Percentiles rank a stretch among this genome's conserved stretches.
These are phyloP conservation scores for Ulota crispa DNA, from an alignment of 225 moss, liverwort and hornwort genomes.

Conservation along the genomic window DNA sequence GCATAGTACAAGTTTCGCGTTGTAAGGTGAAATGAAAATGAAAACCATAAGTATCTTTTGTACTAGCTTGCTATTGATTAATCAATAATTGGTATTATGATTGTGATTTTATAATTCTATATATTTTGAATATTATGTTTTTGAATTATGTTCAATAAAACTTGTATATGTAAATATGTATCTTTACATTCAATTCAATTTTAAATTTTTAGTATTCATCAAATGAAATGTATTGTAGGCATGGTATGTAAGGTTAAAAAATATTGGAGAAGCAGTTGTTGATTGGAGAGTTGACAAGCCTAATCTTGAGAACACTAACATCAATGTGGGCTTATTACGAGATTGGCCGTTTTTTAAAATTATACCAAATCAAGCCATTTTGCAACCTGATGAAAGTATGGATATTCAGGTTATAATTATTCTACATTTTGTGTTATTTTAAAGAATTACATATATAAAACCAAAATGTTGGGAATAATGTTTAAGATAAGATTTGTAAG, in stretches of 20 bases:
- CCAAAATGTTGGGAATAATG: rapidly evolving
- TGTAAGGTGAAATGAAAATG: conserved; percentile 62
- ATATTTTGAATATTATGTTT: no score
- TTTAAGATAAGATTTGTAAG: no score
- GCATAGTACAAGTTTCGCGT: conserved; percentile 56
- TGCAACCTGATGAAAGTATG: conserved; percentile 44
- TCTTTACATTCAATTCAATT: not conserved
- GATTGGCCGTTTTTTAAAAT: conserved; percentile 72
- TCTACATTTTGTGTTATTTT: rapidly evolving
- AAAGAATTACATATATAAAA: rapidly evolving
- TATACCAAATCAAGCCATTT: conserved; percentile 32
- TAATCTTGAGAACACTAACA: conserved; percentile 17
- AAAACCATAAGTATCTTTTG: no score
- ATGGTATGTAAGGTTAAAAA: conserved; percentile 61
- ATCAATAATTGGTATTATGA: not conserved
- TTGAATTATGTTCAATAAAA: no score
- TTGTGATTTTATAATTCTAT: rapidly evolving
- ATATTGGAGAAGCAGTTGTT: conserved; percentile 60
- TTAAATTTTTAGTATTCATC: rapidly evolving
- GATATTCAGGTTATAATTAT: conserved; percentile 36
- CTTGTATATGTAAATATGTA: not conserved
- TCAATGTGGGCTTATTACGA: conserved; percentile 51
- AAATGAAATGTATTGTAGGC: conserved; percentile 5
- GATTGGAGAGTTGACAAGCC: conserved; percentile 66
- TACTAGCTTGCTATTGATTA: not conserved